Conservation (phyloP, 2,329 filamentous ascomycete genomes). For the Verticillium nubilum region DNA sequence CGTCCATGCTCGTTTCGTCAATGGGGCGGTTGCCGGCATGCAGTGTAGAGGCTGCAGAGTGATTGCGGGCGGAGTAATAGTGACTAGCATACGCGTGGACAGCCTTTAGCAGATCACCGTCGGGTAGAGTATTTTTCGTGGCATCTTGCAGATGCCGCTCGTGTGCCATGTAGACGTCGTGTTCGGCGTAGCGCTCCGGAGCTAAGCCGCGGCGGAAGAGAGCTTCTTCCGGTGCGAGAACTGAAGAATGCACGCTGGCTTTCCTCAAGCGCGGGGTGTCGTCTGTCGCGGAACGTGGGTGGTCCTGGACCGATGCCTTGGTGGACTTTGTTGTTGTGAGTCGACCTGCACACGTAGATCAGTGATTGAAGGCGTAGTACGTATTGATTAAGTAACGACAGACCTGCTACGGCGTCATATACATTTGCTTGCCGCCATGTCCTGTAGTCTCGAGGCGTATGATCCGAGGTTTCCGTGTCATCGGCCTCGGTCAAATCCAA, state of each 20-base stretch:
- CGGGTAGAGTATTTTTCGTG: slow-evolving; percentile 49
- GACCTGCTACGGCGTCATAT: slow-evolving; percentile 70
- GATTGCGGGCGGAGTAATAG: slow-evolving; percentile 50
- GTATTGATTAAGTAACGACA: slow-evolving; percentile 5
- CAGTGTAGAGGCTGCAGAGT: slow-evolving; percentile 6
- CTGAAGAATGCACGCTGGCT: slow-evolving; percentile 23
- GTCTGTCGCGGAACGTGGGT: neutral
- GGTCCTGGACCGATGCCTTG: slow-evolving; percentile 1
- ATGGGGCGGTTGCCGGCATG: slow-evolving; percentile 19
- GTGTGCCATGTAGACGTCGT: slow-evolving; percentile 66
- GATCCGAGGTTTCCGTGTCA: neutral
- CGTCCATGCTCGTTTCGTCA: slow-evolving; percentile 64
- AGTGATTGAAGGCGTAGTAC: neutral
- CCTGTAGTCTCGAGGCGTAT: slow-evolving; percentile 14
- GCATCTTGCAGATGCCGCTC: slow-evolving; percentile 45
- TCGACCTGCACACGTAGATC: slow-evolving; percentile 4
- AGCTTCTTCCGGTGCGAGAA: slow-evolving; percentile 62
- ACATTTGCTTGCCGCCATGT: slow-evolving; percentile 44
- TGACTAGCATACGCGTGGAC: slow-evolving; percentile 63
- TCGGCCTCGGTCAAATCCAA: neutral
- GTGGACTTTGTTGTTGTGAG: slow-evolving; percentile 3
- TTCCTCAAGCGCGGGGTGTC: slow-evolving; percentile 9
- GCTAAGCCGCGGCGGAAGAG: slow-evolving; percentile 62
- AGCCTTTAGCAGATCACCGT: slow-evolving; percentile 63
- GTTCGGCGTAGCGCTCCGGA: slow-evolving; percentile 62